Evolutionary conservation across 371 early-diverging fungal genomes (phyloP).

Genomic region (Batkoa obscura): DNA sequence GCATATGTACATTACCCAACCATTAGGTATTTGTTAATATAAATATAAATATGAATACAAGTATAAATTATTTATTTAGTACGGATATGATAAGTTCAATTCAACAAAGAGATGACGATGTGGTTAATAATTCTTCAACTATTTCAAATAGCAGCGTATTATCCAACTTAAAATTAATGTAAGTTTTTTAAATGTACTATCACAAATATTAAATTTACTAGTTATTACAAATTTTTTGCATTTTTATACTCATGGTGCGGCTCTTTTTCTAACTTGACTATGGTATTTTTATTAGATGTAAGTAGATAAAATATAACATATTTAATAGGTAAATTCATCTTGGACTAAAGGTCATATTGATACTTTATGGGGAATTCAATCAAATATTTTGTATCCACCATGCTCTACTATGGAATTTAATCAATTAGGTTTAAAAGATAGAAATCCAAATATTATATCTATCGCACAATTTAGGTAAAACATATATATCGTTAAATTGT

Average conservation of each 20-base stretch:
- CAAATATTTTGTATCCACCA: constrained; percentile 72
- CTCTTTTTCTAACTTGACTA: too few relatives aligned
- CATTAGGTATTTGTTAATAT: constrained; percentile 35
- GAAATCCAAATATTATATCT: constrained; percentile 46
- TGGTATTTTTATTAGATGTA: too few relatives aligned
- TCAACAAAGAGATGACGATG: constrained; percentile 28
- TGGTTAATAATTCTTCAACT: constrained; percentile 44
- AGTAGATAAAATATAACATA: constrained; percentile 56
- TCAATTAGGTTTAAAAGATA: constrained; percentile 19
- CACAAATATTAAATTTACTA: too few relatives aligned
- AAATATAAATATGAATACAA: too few relatives aligned
- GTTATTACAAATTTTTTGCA: constrained; percentile 67
- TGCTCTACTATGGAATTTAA: constrained; percentile 60
- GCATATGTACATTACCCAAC: constrained; percentile 93
- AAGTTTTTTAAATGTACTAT: too few relatives aligned
- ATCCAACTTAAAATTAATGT: neutral
- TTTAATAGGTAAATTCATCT: constrained; percentile 76
- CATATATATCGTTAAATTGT: neutral
- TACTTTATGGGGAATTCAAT: constrained; percentile 34
- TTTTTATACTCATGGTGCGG: too few relatives aligned
- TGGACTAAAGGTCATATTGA: constrained; percentile 90
- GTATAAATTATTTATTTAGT: constrained; percentile 18
- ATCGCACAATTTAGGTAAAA: constrained; percentile 76
- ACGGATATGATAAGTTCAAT: constrained; percentile 86
- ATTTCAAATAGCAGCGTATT: constrained; percentile 18